phyloP scores from a whole-genome alignment of 306 rosid species.

The Hippophae tibetana region DNA sequence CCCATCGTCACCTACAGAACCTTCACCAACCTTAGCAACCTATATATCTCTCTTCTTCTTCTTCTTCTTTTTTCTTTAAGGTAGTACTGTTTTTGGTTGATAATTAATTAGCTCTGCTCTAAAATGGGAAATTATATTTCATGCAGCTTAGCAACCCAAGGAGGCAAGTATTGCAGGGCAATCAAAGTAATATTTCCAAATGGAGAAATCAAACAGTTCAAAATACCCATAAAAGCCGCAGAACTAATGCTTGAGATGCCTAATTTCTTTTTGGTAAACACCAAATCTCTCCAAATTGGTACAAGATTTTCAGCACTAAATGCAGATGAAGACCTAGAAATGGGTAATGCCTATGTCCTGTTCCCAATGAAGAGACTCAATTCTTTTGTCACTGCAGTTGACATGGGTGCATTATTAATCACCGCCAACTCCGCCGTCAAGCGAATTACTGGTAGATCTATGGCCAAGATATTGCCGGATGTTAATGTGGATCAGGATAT shows the following conservation, averaged over 20 bases:
- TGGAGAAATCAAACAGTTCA: slow-evolving; percentile 65
- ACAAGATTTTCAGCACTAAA: slow-evolving; percentile 55
- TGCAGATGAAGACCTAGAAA: slow-evolving; percentile 76
- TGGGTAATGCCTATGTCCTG: slow-evolving; percentile 58
- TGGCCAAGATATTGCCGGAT: slow-evolving; percentile 36
- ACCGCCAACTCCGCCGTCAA: slow-evolving; percentile 71
- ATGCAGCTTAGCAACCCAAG: slow-evolving; percentile 45
- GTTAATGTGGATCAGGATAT: too few relatives aligned
- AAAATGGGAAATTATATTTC: slow-evolving; percentile 77
- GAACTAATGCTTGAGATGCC: slow-evolving; percentile 87
- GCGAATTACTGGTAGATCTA: slow-evolving; percentile 30
- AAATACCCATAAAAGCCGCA: slow-evolving; percentile 48
- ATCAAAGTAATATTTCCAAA: slow-evolving; percentile 56
- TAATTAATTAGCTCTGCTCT: too few relatives aligned
- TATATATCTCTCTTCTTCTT: too few relatives aligned
- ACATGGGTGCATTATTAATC: slow-evolving; percentile 59
- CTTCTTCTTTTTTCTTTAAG: too few relatives aligned
- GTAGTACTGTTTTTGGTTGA: too few relatives aligned
- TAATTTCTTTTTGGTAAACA: slow-evolving; percentile 35
- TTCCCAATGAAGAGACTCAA: slow-evolving; percentile 66
- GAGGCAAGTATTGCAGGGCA: slow-evolving; percentile 47
- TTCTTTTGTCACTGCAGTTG: slow-evolving; percentile 63
- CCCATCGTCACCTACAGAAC: too few relatives aligned
- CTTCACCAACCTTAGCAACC: too few relatives aligned
- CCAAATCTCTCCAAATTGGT: slow-evolving; percentile 59